A percentile compares a stretch with the other conserved stretches of the same genome.
These are phyloP conservation scores for Ophiostoma quercus DNA, from an alignment of 2,329 filamentous ascomycete species.

Conservation along the genomic window DNA sequence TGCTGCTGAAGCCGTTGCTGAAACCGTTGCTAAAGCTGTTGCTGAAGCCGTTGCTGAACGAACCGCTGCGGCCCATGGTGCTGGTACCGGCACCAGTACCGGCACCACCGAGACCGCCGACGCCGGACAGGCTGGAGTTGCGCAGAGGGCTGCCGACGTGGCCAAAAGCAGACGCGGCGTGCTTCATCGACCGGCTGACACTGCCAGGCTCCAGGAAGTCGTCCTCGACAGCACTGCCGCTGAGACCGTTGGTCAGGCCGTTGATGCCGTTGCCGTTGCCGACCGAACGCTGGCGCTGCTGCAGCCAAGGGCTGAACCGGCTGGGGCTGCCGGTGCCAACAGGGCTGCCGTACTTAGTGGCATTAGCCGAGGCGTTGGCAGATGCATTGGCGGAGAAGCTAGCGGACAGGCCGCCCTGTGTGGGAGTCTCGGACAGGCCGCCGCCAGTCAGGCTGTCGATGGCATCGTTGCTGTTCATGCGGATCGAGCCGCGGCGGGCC, in stretches of 20 bases:
- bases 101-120: not conserved
- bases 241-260: constrained; percentile 37
- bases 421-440: constrained; percentile 30
- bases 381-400: constrained; percentile 6
- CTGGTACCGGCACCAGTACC: constrained; percentile 28
- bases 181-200: constrained; percentile 37
- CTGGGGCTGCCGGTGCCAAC: constrained; percentile 50
- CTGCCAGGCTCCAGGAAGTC: constrained; percentile 38
- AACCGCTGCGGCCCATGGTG: constrained; percentile 37
- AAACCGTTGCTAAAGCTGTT: constrained; percentile 30
- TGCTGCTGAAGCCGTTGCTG: not conserved
- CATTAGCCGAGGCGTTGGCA: constrained; percentile 32
- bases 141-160: constrained; percentile 62
- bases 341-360: constrained; percentile 56
- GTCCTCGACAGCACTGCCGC: constrained; percentile 36
- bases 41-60: constrained; percentile 33
- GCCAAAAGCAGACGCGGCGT: constrained; percentile 54
- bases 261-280: constrained; percentile 3
- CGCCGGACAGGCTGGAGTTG: constrained; percentile 56
- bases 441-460: constrained; percentile 39
- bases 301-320: constrained; percentile 52
- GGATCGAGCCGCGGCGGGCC: constrained; percentile 56
- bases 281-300: constrained; percentile 32
- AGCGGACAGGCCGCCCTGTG: not conserved
- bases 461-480: constrained; percentile 33